Evolutionary conservation across 768 basidiomycete species (phyloP).

Genomic region (Rhodotorula taiwanensis): DNA sequence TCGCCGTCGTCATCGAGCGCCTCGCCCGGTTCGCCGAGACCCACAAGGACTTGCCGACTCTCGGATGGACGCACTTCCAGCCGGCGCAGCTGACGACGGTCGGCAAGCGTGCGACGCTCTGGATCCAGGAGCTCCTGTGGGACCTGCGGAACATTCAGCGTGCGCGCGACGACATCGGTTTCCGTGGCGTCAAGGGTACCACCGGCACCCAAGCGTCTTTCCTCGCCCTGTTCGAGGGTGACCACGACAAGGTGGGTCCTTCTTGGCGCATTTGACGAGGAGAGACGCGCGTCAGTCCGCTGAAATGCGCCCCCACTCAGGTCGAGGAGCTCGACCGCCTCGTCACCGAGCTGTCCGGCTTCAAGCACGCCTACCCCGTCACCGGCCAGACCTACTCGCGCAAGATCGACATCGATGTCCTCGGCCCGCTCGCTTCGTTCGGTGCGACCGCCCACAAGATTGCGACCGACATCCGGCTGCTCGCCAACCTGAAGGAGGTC

Average conservation of each 20-base stretch:
- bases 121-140: slow-evolving; percentile 98
- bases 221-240: slow-evolving; percentile 84
- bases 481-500: slow-evolving; percentile 96
- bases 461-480: slow-evolving; percentile 84
- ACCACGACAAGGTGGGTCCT: slow-evolving; percentile 70
- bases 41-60: slow-evolving; percentile 79
- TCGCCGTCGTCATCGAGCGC: slow-evolving; percentile 83
- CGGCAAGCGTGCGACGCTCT: slow-evolving; percentile 89
- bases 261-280: too few relatives aligned
- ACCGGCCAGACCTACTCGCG: slow-evolving; percentile 98
- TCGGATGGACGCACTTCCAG: slow-evolving; percentile 98
- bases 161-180: slow-evolving; percentile 83
- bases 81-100: slow-evolving; percentile 97
- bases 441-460: slow-evolving; percentile 98
- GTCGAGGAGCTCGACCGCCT: slow-evolving; percentile 81
- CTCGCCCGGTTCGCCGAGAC: slow-evolving; percentile 75
- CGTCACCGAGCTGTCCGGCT: slow-evolving; percentile 86
- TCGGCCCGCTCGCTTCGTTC: slow-evolving; percentile 75
- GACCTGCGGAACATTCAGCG: slow-evolving; percentile 88
- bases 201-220: slow-evolving; percentile 98
- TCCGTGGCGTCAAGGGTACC: slow-evolving; percentile 98
- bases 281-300: neutral
- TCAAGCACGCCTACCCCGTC: slow-evolving; percentile 90
- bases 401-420: slow-evolving; percentile 90
- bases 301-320: slow-evolving; percentile 43